Conservation (phyloP, 768 basidiomycete genomes). For the Megacollybia marginata region DNA sequence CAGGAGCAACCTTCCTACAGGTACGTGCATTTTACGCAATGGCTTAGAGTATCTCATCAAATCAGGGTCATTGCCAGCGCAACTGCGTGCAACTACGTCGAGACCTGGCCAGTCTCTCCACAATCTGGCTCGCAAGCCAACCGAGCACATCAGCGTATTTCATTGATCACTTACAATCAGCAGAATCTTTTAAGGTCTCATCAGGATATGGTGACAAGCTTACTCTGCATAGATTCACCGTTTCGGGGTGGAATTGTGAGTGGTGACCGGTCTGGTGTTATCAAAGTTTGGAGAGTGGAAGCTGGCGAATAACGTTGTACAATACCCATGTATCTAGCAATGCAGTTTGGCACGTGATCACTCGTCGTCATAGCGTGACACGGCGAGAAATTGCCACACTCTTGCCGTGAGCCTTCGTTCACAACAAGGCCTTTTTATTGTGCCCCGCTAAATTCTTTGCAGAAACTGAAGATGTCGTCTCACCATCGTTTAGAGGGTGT, state of each 20-base stretch:
- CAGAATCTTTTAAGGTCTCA: slow-evolving; percentile 81
- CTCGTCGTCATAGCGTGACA: too few relatives aligned
- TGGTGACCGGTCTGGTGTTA: slow-evolving; percentile 80
- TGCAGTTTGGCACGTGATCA: too few relatives aligned
- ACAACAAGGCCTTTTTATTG: too few relatives aligned
- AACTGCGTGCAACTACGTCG: slow-evolving; percentile 46
- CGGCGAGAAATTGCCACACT: too few relatives aligned
- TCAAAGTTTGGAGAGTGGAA: slow-evolving; percentile 88
- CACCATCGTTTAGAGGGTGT: slow-evolving; percentile 55
- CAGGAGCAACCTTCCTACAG: slow-evolving; percentile 72
- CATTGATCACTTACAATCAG: slow-evolving; percentile 73
- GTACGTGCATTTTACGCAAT: slow-evolving; percentile 29
- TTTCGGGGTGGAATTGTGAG: slow-evolving; percentile 91
- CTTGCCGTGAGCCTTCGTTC: too few relatives aligned
- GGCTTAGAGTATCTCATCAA: not conserved
- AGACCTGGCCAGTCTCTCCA: slow-evolving; percentile 49
- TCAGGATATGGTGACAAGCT: slow-evolving; percentile 81
- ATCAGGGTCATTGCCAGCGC: slow-evolving; percentile 31
- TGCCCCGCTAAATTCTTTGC: too few relatives aligned
- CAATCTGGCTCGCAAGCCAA: slow-evolving; percentile 43
- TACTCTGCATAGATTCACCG: slow-evolving; percentile 85
- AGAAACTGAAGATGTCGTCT: not conserved
- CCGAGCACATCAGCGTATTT: slow-evolving; percentile 69
- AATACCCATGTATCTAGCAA: too few relatives aligned
- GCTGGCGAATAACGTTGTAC: not conserved